Base-by-base conservation (phyloP, 768 basidiomycete species). In the Rhizopogon roseolus region DNA sequence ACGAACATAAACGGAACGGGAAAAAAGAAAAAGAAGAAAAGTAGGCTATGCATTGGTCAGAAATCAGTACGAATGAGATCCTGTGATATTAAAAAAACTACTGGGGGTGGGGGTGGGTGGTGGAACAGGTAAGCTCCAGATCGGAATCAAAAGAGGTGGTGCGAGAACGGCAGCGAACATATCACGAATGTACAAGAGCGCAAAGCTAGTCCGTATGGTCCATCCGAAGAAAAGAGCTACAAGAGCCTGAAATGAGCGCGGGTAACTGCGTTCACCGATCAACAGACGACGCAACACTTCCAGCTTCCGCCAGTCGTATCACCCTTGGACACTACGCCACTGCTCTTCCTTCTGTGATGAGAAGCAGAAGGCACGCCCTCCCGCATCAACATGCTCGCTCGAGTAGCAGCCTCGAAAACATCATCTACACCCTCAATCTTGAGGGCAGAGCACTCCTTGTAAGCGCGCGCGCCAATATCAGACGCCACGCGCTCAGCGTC, bases 321-420 rank as follows among this genome's bases (percentile, higher is more conserved):
- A 38, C 54, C 76, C 42, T 75, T 71, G 25, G 71, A 60, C 4
- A 69, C 64, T 16, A 51, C 64, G 50, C 17, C 49, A 45, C 81
- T 81, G 60, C 76, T 84, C 66, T 71, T 76, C 64, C 81, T 71
- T 60, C 81, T 70, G 63, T 82, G 80, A 57, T 81, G 79, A 64
- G 77, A 71, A 28, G 75, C 71, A 10, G 69, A 62, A 7, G 82
- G 81, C 25, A 84, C 87, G 3, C 89, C 89, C 54, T 95, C 93
- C 19, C 94, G 79, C 80, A 96, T 94, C 54, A 98, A 73, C 90
- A 98, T 97, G 66, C 93, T 94, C 42, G 93, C 94, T 41, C 97
- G 78, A 10, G 97, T 98, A 32, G 97, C 97, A 0, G 91, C 89
- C 74, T 99, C 97, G 61, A 98, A 99, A 42, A 98, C 92, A 61